Conservation (phyloP, 169 alveolate species). For the Eimeria praecox region DNA sequence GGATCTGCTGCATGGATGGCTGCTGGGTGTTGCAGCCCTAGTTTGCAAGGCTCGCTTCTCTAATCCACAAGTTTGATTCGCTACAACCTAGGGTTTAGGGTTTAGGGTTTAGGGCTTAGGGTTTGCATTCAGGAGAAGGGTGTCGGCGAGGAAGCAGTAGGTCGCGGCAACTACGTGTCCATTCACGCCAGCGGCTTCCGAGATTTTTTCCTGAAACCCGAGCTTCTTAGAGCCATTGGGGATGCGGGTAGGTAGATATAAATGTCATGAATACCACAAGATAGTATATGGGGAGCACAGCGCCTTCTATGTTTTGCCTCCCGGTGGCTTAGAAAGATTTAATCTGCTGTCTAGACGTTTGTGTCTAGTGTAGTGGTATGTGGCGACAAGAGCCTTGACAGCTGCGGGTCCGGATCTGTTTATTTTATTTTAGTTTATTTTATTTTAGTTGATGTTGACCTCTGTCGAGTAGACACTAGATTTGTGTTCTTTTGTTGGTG, state of each 20-base stretch:
- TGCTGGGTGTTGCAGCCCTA: neutral
- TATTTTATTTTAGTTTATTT: too few species aligned
- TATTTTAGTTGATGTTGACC: too few species aligned
- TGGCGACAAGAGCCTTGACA: too few species aligned
- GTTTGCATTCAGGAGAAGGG: constrained; percentile 76
- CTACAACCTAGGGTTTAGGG: neutral
- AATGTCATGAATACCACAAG: too few species aligned
- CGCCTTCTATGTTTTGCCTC: too few species aligned
- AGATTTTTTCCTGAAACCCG: constrained; percentile 98
- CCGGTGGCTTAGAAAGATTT: too few species aligned
- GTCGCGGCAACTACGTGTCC: constrained; percentile 85
- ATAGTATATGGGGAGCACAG: too few species aligned
- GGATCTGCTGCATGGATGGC: neutral
- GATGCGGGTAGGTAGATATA: constrained; percentile 89
- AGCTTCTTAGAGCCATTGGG: constrained; percentile 97
- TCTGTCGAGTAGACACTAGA: neutral
- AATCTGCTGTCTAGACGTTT: neutral
- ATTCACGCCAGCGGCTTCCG: constrained; percentile 86
- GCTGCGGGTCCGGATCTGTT: too few species aligned
- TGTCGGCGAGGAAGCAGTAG: constrained; percentile 81
- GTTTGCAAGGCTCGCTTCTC: neutral
- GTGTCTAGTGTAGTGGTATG: neutral
- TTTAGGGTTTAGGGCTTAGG: constrained; percentile 31
- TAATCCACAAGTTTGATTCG: neutral
- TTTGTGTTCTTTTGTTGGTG: neutral